Base-by-base conservation (phyloP, 495 filamentous ascomycete species). In the Penicillium riverlandense region DNA sequence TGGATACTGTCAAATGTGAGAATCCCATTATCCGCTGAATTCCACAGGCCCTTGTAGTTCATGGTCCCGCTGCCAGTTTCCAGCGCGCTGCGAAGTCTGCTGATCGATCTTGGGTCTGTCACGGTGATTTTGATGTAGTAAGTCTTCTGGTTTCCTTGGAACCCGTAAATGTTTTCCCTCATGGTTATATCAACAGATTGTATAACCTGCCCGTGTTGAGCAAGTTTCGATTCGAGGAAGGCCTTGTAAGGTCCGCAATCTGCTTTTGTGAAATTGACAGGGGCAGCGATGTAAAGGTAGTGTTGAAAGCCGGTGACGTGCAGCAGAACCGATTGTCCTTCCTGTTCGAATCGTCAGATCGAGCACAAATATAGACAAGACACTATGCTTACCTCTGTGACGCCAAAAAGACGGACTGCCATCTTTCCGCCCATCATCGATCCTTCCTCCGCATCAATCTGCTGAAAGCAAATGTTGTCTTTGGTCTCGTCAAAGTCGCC, bases 291-390 rank as follows among this genome's bases (percentile, higher is more conserved):
- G 55, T 95, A 99, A 40, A 99, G 78, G 55, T 99, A 99, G 62
- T 97, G 92, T 46, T 86, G 80, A 63, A 99, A 99, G 58, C 87
- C 88, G 6, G 86, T 96, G 44, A 99, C 89, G 63, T 99, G 90
- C 12, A 99, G 74, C 46, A 97, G 73, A 8, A 96, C 91, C 1
- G 92, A 97, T 66, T 99, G 87, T 48, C 92, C 92, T 35, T 75
- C 66, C 71, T 87, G 41, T 44, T 47, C 35, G 37, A 34, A 33
- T 41, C 30, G 32, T 61, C 38, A 57, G 47, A 22, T 53, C 12
- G 37, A 16, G 37, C 27, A 32, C 10, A 40, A 29, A 28, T 14
- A 22, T 8, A 11, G 30, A 29, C 8, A 34, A 15, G 39, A 28
- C 8, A 34, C 8, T 27, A 22, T 40, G 9, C 12, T 48, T 69